Percentiles rank a stretch among this genome's conserved stretches.
Conservation (phyloP, 2,329 filamentous ascomycete genomes). For the Tolypocladium tropicale region DNA sequence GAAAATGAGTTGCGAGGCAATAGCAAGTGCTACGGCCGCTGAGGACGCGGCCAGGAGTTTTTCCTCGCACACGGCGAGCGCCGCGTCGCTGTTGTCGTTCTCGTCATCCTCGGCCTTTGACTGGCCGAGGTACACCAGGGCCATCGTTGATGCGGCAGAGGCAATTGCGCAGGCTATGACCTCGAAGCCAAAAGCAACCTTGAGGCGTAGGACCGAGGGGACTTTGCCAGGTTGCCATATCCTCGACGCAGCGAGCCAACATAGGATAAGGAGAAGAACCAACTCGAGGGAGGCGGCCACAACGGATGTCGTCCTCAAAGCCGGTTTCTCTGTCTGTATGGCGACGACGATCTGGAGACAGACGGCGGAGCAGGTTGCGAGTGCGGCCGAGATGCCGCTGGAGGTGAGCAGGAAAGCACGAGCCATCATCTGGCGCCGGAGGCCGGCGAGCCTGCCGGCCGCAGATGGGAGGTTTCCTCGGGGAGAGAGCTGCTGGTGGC, state of each 20-base stretch:
- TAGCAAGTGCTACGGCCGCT: slow-evolving; percentile 33
- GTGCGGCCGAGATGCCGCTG: slow-evolving; percentile 8
- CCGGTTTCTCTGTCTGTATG: slow-evolving; percentile 2
- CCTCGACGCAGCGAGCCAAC: slow-evolving; percentile 24
- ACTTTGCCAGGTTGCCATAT: slow-evolving; percentile 10
- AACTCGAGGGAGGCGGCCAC: slow-evolving; percentile 18
- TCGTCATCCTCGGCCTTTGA: slow-evolving; percentile 3
- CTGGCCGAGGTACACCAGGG: slow-evolving; percentile 28
- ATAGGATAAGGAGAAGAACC: slow-evolving; percentile 13
- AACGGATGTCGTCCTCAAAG: slow-evolving; percentile 9
- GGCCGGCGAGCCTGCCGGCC: slow-evolving; percentile 2
- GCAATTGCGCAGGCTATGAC: slow-evolving; percentile 33
- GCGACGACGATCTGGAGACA: slow-evolving; percentile 9
- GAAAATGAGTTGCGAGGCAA: slow-evolving; percentile 38
- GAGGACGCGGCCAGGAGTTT: slow-evolving; percentile 33
- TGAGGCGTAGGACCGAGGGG: slow-evolving; percentile 13
- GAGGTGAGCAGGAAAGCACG: slow-evolving; percentile 2
- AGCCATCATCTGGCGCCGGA: slow-evolving; percentile 4
- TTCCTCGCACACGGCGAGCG: slow-evolving; percentile 10
- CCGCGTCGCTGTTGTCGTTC: slow-evolving; percentile 2
- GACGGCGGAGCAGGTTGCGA: slow-evolving; percentile 8
- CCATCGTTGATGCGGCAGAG: slow-evolving; percentile 32
- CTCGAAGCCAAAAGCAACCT: slow-evolving; percentile 15
- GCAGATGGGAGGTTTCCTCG: neutral
- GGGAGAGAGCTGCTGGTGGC: neutral